Conservation (phyloP, 345 rosid species). For the Eucalyptus virginea region DNA sequence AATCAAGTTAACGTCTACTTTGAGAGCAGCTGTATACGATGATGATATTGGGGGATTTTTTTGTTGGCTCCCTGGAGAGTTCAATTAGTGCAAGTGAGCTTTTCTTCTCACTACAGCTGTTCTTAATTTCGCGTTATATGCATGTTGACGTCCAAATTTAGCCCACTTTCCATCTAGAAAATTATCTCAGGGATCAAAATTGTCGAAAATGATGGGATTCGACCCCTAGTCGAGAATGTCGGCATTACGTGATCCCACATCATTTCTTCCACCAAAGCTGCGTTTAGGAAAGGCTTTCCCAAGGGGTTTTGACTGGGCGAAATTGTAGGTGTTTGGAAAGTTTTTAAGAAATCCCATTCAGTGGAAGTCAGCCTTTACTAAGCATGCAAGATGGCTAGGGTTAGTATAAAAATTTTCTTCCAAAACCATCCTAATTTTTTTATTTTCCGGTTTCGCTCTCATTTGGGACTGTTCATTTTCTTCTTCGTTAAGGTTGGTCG, state of each 20-base stretch:
- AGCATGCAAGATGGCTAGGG: too few relatives aligned
- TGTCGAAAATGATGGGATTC: neutral
- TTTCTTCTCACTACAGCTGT: neutral
- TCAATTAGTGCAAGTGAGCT: neutral
- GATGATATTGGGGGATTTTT: neutral
- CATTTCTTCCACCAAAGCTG: neutral
- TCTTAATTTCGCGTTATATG: neutral
- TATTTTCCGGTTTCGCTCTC: rapidly evolving
- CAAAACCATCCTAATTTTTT: rapidly evolving
- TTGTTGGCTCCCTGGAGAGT: neutral
- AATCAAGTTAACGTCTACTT: neutral
- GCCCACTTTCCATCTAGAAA: neutral
- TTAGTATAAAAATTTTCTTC: too few relatives aligned
- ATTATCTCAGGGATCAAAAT: neutral
- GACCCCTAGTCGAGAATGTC: neutral
- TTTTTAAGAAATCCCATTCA: too few relatives aligned
- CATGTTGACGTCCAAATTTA: neutral
- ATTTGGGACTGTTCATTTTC: too few relatives aligned
- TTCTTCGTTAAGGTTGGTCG: too few relatives aligned
- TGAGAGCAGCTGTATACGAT: neutral
- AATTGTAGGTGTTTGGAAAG: too few relatives aligned
- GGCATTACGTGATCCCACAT: neutral
- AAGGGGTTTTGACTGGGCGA: too few relatives aligned
- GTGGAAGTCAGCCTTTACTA: too few relatives aligned
- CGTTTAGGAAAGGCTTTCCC: too few relatives aligned